Percentiles rank a stretch among this genome's conserved stretches.
Conservation (phyloP, 768 basidiomycete species). For the Leccinum arenicola region DNA sequence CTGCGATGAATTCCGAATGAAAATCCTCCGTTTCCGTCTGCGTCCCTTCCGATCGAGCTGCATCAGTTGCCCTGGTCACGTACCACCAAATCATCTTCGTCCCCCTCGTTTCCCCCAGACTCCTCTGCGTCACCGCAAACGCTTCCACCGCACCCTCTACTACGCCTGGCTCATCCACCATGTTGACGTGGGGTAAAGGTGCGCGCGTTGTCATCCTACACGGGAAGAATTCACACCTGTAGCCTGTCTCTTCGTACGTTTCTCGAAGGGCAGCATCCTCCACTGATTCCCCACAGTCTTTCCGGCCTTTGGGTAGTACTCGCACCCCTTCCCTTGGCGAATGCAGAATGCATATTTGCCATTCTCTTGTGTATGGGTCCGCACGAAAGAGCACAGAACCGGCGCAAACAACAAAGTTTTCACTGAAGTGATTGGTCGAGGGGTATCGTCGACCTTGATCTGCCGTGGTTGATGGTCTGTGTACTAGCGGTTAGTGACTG, state of each 20-base stretch:
- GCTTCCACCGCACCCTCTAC: constrained; percentile 31
- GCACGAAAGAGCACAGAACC: constrained; percentile 20
- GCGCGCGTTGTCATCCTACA: constrained; percentile 54
- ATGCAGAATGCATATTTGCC: constrained; percentile 19
- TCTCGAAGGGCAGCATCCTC: constrained; percentile 54
- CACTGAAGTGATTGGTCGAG: constrained; percentile 13
- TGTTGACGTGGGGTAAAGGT: constrained; percentile 42
- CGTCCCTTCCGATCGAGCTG: constrained; percentile 38
- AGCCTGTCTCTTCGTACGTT: constrained; percentile 67
- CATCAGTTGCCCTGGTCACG: constrained; percentile 35
- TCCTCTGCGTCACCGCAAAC: constrained; percentile 34
- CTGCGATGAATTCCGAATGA: constrained; percentile 37
- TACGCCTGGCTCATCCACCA: constrained; percentile 23
- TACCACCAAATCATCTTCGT: constrained; percentile 56
- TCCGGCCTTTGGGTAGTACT: constrained; percentile 61
- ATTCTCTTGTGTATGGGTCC: neutral
- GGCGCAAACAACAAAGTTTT: constrained; percentile 20
- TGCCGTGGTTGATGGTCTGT: neutral
- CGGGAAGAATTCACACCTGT: constrained; percentile 48
- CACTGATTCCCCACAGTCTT: constrained; percentile 53
- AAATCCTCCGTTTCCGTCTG: constrained; percentile 44
- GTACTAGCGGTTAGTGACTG: neutral
- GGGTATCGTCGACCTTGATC: neutral
- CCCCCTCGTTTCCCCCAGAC: constrained; percentile 21
- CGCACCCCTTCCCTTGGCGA: constrained; percentile 16